Conservation (phyloP, 2,329 filamentous ascomycete species). For the Stagonosporopsis rhizophila region DNA sequence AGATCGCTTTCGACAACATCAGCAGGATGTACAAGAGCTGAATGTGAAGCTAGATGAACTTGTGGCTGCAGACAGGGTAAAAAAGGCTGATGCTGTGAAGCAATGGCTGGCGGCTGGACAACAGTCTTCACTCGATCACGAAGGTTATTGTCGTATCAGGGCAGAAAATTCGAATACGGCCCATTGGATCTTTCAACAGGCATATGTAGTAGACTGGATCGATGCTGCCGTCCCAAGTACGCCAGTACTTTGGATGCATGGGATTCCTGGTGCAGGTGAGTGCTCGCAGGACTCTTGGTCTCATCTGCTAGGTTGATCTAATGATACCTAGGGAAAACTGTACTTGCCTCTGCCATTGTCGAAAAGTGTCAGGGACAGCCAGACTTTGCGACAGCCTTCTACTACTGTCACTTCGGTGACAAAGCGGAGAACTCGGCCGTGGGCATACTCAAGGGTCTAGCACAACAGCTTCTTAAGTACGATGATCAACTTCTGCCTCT, state of each 20-base stretch:
- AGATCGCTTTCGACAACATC: background rate
- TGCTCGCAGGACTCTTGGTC: background rate
- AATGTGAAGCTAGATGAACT: background rate
- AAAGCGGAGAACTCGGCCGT: constrained; percentile 21
- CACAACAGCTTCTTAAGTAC: constrained; percentile 28
- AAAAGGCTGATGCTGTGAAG: background rate
- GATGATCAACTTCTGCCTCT: constrained; percentile 22
- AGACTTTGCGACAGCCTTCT: constrained; percentile 20
- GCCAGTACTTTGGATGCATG: constrained; percentile 26
- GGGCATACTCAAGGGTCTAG: constrained; percentile 26
- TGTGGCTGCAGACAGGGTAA: background rate
- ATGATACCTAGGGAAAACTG: constrained; percentile 33
- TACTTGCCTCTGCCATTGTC: constrained; percentile 36
- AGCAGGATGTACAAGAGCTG: background rate
- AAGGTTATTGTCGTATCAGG: constrained; percentile 9
- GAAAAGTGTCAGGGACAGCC: constrained; percentile 23
- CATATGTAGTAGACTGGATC: constrained; percentile 30
- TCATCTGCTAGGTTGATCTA: background rate
- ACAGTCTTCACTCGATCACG: constrained; percentile 23
- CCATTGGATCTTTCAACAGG: constrained; percentile 30
- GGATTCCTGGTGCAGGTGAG: constrained; percentile 37
- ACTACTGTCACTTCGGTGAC: constrained; percentile 35
- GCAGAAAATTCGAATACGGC: constrained; percentile 24
- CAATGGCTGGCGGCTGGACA: constrained; percentile 30
- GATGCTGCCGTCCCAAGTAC: constrained; percentile 12